Evolutionary conservation across 2,329 filamentous ascomycete genomes (phyloP).

Genomic region (Chaetomiaceae sp.): DNA sequence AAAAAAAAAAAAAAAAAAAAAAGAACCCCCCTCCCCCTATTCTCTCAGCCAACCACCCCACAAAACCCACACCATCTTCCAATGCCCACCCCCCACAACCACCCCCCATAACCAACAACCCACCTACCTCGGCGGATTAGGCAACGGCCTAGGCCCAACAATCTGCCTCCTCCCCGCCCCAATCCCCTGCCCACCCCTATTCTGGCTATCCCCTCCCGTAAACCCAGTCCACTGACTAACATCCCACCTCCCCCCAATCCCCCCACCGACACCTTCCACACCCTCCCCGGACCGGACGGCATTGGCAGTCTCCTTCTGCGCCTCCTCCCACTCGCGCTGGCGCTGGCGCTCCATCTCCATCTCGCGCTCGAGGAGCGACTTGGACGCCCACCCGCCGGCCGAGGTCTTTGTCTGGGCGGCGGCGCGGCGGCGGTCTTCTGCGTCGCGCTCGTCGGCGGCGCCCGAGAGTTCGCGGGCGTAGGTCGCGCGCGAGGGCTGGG

Average conservation of each 20-base stretch:
- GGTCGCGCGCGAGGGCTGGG: slow-evolving; percentile 36
- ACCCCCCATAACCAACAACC: no score
- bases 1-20: no score
- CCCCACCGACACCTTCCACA: slow-evolving; percentile 61
- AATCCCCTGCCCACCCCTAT: slow-evolving; percentile 59
- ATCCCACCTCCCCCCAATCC: slow-evolving; percentile 66
- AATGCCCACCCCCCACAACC: no score
- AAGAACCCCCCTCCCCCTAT: no score
- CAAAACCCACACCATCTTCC: no score
- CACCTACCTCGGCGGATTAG: slow-evolving; percentile 27
- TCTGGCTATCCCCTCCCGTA: slow-evolving; percentile 71
- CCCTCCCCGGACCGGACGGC: slow-evolving; percentile 36
- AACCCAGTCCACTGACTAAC: slow-evolving; percentile 71
- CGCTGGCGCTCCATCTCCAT: slow-evolving; percentile 75
- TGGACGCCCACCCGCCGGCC: slow-evolving; percentile 58
- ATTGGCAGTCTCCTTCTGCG: slow-evolving; percentile 59
- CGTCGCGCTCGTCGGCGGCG: slow-evolving; percentile 56
- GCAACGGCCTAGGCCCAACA: slow-evolving; percentile 68
- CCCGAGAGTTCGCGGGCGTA: slow-evolving; percentile 53
- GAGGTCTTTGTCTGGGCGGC: slow-evolving; percentile 56
- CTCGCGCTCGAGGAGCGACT: slow-evolving; percentile 70
- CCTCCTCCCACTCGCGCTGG: slow-evolving; percentile 75
- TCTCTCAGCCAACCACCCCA: no score
- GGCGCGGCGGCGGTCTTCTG: slow-evolving; percentile 42
- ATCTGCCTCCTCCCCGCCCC: slow-evolving; percentile 71